Conservation (phyloP, 495 filamentous ascomycete species). For the Penicillium arizonense region DNA sequence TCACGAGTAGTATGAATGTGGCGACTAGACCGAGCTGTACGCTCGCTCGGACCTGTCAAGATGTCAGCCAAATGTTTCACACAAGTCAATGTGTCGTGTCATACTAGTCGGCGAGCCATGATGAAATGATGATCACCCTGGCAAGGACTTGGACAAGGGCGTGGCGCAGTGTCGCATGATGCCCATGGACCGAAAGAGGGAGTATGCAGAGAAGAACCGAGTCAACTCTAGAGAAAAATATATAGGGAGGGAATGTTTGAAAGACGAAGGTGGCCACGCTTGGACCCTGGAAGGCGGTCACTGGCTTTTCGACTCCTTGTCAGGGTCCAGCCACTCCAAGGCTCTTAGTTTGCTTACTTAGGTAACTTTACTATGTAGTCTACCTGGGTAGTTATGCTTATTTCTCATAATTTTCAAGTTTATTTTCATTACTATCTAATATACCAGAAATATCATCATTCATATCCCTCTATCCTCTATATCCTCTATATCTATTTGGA, state of each 20-base stretch:
- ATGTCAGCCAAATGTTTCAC: constrained; percentile 8
- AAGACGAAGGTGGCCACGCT: constrained; percentile 12
- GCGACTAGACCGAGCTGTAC: constrained; percentile 73
- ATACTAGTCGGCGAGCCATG: constrained; percentile 51
- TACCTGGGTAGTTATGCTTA: too few species aligned
- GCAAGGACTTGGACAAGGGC: constrained; percentile 30
- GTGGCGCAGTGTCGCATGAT: constrained; percentile 27
- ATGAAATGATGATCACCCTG: constrained; percentile 32
- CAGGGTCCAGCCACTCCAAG: background rate
- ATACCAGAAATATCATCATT: background rate
- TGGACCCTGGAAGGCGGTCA: constrained; percentile 20
- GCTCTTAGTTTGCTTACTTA: background rate
- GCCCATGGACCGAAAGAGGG: constrained; percentile 8
- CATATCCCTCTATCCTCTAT: constrained; percentile 8
- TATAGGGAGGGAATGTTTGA: constrained; percentile 19
- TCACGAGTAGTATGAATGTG: constrained; percentile 61
- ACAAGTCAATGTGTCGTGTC: constrained; percentile 2
- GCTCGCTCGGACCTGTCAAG: constrained; percentile 68
- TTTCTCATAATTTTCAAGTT: too few species aligned
- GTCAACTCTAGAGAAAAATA: constrained; percentile 16
- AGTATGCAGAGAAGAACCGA: constrained; percentile 25
- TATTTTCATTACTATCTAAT: too few species aligned
- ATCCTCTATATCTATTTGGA: constrained; percentile 1
- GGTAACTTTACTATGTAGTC: too few species aligned
- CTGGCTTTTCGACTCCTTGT: constrained; percentile 4